Conservation (phyloP, 2,329 filamentous ascomycete genomes). For the Talaromyces marneffei region DNA sequence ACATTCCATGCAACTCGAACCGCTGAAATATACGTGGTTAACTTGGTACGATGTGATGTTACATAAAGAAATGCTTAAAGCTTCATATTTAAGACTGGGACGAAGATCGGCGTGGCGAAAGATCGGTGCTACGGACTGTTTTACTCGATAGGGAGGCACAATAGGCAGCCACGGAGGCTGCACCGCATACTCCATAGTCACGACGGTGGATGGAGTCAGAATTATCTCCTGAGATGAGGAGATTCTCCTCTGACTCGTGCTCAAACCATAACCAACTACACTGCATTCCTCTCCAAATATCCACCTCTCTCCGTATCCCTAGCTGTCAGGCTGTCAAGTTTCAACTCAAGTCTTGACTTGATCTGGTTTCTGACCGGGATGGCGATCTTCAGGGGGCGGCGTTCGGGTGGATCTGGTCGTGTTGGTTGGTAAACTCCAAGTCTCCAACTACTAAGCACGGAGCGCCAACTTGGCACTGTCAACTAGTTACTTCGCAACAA, state of each 20-base stretch:
- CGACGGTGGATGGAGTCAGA: background rate
- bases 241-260: background rate
- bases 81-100: background rate
- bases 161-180: too few species aligned
- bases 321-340: background rate
- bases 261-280: too few species aligned
- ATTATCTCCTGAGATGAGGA: too few species aligned
- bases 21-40: background rate
- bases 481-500: background rate
- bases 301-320: background rate
- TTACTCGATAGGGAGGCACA: background rate
- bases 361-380: background rate
- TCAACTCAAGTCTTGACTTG: background rate
- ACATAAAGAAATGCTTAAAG: background rate
- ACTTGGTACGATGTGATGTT: too few species aligned
- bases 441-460: background rate
- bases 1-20: background rate
- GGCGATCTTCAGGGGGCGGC: slow-evolving; percentile 3
- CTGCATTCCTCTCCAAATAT: background rate
- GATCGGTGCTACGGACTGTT: background rate
- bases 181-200: too few species aligned
- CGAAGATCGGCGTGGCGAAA: background rate
- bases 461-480: background rate
- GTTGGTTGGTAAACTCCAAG: background rate
- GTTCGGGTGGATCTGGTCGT: background rate